phyloP scores from a whole-genome alignment of 208 protist genomes.

The Trypanosoma grayi region DNA sequence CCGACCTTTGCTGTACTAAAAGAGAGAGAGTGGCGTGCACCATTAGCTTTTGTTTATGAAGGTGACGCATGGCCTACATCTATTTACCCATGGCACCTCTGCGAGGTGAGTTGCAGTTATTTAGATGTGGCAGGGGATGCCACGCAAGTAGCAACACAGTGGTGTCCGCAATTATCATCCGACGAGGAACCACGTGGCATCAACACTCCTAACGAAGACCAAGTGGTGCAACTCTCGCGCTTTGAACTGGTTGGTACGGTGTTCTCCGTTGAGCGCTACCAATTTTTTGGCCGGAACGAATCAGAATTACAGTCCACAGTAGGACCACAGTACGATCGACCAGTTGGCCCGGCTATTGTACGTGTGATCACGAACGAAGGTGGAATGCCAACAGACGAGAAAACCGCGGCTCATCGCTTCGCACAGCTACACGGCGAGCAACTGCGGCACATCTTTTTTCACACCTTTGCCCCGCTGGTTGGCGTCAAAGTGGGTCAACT shows the following conservation, averaged over 20 bases:
- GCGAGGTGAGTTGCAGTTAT: slow-evolving; percentile 31
- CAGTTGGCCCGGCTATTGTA: slow-evolving; percentile 20
- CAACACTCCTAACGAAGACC: neutral
- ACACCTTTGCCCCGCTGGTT: slow-evolving; percentile 37
- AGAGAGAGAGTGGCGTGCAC: slow-evolving; percentile 6
- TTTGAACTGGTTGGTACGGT: slow-evolving; percentile 47
- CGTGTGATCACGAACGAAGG: slow-evolving; percentile 22
- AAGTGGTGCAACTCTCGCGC: slow-evolving; percentile 29
- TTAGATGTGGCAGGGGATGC: slow-evolving; percentile 7
- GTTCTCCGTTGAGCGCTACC: slow-evolving; percentile 44
- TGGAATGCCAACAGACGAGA: slow-evolving; percentile 8
- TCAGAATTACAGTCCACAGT: slow-evolving; percentile 9
- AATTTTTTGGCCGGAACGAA: neutral
- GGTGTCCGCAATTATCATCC: neutral
- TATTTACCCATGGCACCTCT: slow-evolving; percentile 39
- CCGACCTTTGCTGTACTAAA: slow-evolving; percentile 15
- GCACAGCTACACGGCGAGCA: slow-evolving; percentile 24
- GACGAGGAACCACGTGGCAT: neutral
- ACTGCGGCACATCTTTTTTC: slow-evolving; percentile 45
- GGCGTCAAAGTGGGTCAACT: slow-evolving; percentile 27
- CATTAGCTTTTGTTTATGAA: slow-evolving; percentile 29
- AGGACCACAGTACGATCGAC: neutral
- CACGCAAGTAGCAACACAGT: neutral
- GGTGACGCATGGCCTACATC: slow-evolving; percentile 34
- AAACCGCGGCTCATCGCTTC: slow-evolving; percentile 27